These are phyloP conservation scores for Aurifilum marmelostoma DNA, from an alignment of 2,329 filamentous ascomycete species.

Conservation along the genomic window DNA sequence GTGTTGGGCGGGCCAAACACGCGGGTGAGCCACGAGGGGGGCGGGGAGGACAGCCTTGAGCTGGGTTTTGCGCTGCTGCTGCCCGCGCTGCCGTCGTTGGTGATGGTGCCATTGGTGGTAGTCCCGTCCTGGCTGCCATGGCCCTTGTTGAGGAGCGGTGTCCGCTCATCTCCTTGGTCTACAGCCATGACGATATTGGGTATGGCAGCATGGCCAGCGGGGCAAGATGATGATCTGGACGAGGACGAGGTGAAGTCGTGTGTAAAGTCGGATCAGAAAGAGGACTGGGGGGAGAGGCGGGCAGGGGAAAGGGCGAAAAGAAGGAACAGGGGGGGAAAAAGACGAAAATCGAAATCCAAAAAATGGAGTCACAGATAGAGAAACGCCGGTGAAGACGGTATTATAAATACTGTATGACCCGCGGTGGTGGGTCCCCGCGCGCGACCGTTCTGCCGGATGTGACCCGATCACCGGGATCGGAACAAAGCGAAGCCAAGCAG, in stretches of 20 bases:
- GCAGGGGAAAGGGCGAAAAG: not conserved
- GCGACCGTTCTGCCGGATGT: slow-evolving; percentile 15
- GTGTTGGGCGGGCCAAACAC: slow-evolving; percentile 28
- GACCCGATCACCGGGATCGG: slow-evolving; percentile 20
- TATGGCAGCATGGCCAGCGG: not conserved
- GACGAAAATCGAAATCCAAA: not conserved
- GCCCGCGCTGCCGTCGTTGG: not conserved
- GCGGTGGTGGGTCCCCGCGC: slow-evolving; percentile 9
- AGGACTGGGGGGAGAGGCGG: not conserved
- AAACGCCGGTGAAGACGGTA: slow-evolving; percentile 13
- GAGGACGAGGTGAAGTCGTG: not conserved
- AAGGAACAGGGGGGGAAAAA: not conserved
- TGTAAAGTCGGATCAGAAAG: not conserved
- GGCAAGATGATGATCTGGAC: too few species aligned
- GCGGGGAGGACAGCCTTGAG: not conserved
- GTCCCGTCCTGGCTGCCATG: slow-evolving; percentile 15
- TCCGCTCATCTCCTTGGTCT: slow-evolving; percentile 26
- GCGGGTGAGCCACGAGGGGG: slow-evolving; percentile 23
- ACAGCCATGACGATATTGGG: slow-evolving; percentile 19
- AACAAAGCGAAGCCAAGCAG: not conserved
- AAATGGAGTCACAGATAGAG: not conserved
- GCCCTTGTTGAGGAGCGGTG: slow-evolving; percentile 26
- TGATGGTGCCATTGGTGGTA: not conserved
- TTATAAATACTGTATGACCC: not conserved
- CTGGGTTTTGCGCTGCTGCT: slow-evolving; percentile 8